Percentiles rank a stretch among this genome's conserved stretches.
These are phyloP conservation scores for Chlorella sp. DNA, from an alignment of 139 green algal species.

Conservation along the genomic window DNA sequence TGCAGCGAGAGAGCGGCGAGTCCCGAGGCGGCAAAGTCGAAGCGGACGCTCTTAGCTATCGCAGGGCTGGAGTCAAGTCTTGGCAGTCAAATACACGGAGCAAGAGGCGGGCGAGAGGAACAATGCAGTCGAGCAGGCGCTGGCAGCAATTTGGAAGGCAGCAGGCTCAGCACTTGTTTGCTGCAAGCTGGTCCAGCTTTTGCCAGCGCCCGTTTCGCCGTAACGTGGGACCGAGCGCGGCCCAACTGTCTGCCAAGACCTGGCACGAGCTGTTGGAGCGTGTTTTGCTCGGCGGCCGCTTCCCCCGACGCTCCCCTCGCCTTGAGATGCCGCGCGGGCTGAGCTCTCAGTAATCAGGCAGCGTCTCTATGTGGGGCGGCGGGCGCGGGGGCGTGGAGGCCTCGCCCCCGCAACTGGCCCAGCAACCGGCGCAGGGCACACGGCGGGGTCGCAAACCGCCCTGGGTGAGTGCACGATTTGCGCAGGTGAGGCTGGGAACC, in stretches of 20 bases:
- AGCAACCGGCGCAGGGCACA: background rate
- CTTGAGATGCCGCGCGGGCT: background rate
- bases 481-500: too few relatives aligned
- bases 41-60: background rate
- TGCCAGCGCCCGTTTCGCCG: background rate
- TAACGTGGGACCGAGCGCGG: background rate
- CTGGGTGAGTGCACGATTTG: conserved; percentile 1
- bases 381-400: conserved; percentile 2
- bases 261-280: background rate
- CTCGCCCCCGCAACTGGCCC: conserved; percentile 13
- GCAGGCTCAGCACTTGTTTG: background rate
- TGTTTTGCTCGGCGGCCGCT: background rate
- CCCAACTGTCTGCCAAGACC: background rate
- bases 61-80: too few relatives aligned
- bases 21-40: background rate
- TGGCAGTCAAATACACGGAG: background rate
- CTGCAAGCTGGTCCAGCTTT: too few relatives aligned
- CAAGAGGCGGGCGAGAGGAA: background rate
- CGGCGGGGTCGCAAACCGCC: conserved; percentile 4
- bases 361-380: background rate
- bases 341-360: background rate
- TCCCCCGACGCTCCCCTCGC: background rate
- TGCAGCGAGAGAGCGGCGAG: background rate
- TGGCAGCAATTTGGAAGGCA: background rate
- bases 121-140: background rate